Evolutionary conservation across 2,329 filamentous ascomycete species (phyloP).

Genomic region (Hypoxylon sp.): DNA sequence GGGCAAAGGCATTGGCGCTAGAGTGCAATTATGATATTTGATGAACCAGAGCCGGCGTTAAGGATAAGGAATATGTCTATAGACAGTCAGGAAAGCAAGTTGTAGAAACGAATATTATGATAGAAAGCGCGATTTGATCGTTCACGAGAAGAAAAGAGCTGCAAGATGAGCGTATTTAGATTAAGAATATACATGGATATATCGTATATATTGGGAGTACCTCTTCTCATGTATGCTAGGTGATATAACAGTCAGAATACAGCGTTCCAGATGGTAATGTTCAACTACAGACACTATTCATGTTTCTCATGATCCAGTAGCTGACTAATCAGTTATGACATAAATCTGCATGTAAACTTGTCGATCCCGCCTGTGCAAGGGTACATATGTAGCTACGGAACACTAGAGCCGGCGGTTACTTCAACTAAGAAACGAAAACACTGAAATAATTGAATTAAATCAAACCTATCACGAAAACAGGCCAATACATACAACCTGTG

Average conservation of each 20-base stretch:
- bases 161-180: constrained; percentile 13
- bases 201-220: neutral
- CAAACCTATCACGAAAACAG: neutral
- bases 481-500: neutral
- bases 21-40: constrained; percentile 63
- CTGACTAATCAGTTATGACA: constrained; percentile 32
- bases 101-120: constrained; percentile 12
- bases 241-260: too few relatives aligned
- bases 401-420: neutral
- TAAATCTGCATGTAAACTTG: constrained; percentile 20
- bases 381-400: constrained; percentile 2
- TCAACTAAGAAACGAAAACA: neutral
- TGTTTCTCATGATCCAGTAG: neutral
- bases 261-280: too few relatives aligned
- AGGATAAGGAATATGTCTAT: constrained; percentile 3
- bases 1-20: constrained; percentile 79
- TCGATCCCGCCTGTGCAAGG: neutral
- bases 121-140: constrained; percentile 26
- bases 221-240: neutral
- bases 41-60: constrained; percentile 20
- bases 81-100: constrained; percentile 6
- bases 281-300: too few relatives aligned
- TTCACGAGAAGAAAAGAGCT: constrained; percentile 4
- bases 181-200: constrained; percentile 10
- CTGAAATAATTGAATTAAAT: neutral